Conservation (phyloP, 208 protist genomes). For the Trypanosoma mega region DNA sequence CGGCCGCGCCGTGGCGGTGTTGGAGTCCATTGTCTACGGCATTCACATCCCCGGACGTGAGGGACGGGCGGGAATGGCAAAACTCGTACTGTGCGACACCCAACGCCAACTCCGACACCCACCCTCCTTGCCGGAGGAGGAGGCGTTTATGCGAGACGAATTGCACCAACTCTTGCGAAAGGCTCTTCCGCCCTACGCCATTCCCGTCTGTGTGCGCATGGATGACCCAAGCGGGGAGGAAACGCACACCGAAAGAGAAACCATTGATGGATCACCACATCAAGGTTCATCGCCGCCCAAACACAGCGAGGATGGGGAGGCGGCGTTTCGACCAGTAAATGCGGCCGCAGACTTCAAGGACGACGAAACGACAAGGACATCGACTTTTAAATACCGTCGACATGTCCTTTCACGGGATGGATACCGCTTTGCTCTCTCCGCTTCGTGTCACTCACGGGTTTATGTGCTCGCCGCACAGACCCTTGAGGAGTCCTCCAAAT, state of each 20-base stretch:
- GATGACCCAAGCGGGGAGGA: conserved; percentile 11
- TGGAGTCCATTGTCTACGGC: conserved; percentile 71
- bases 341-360: neutral
- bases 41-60: conserved; percentile 45
- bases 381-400: conserved; percentile 61
- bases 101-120: conserved; percentile 12
- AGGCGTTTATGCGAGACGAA: conserved; percentile 44
- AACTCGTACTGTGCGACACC: conserved; percentile 30
- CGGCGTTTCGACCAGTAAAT: neutral
- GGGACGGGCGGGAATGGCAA: conserved; percentile 67
- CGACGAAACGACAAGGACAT: conserved; percentile 27
- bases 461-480: conserved; percentile 47
- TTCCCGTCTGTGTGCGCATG: conserved; percentile 52
- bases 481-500: neutral
- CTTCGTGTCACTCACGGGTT: conserved; percentile 17
- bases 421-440: conserved; percentile 33
- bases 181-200: conserved; percentile 39
- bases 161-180: conserved; percentile 31
- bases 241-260: neutral
- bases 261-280: conserved; percentile 2
- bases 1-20: conserved; percentile 32
- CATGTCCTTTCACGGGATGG: conserved; percentile 34
- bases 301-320: neutral
- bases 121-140: conserved; percentile 30
- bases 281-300: too few relatives aligned